Evolutionary conservation across 352 stramenopile genomes (phyloP), one percentile per base, ranked within the genome.

Genomic region (Pythium periplocum): DNA sequence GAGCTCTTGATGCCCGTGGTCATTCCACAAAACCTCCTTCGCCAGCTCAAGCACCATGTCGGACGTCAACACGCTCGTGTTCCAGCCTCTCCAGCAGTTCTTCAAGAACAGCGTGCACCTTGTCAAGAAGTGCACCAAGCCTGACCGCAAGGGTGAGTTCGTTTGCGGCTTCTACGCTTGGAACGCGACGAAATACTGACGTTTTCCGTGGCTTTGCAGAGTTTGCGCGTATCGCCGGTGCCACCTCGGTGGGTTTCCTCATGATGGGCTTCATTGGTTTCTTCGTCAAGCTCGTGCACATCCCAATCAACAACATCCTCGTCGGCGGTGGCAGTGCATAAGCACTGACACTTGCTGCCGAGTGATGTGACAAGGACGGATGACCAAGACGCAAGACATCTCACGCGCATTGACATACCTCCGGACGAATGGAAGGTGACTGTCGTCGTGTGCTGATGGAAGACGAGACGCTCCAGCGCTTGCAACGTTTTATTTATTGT

Each of bases 271-370:
- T 99, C 74, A 98, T 99, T 71, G 97, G 97, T 57, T 99, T 99
- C 87, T 99, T 99, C 75, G 96, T 99, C 61, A 99, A 99, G 88
- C 89, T 99, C 53, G 91, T 99, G 70, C 96, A 99, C 85, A 99
- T 99, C 68, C 97, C 97, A 41, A 99, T 99, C 81, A 99, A 99
- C 88, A 98, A 99, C 83, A 99, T 99, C 81, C 83, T 99, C 37
- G 90, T 98, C 58, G 91, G 93, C 64, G 83, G 74, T 35, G 75
- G 81, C 45, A 87, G 79, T 64, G 73, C 79, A 45, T 96, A 92
- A 76, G 48, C 48, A 4, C 35, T 4, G 4, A 26, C 17, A 26
- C 17, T 26, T 26, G 17, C 17, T 26, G 17, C 17, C 17, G 17
- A 26, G 17, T 26, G 17, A 26, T 26, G 17, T 26, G 17, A 26